These are phyloP conservation scores for Lichtheimia hyalospora DNA, from an alignment of 371 early-diverging fungal genomes.

Conservation along the genomic window DNA sequence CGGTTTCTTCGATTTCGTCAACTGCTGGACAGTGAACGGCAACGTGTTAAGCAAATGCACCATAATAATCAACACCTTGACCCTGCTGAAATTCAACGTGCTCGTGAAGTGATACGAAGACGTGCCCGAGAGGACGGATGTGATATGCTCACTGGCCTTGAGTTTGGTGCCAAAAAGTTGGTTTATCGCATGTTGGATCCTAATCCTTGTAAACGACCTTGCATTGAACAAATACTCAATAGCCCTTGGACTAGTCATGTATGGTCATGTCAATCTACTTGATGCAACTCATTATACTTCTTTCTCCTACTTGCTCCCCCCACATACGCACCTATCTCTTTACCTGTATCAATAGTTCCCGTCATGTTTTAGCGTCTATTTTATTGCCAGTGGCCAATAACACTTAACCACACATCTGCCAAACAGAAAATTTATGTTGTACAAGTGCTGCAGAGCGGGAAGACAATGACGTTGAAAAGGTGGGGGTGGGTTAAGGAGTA, in stretches of 20 bases:
- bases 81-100: conserved; percentile 49
- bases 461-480: not conserved
- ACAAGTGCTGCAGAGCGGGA: too few species aligned
- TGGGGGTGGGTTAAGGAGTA: not conserved
- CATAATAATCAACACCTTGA: conserved; percentile 26
- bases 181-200: conserved; percentile 66
- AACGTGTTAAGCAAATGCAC: conserved; percentile 18
- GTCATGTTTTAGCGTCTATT: too few species aligned
- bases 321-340: too few species aligned
- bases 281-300: too few species aligned
- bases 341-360: too few species aligned
- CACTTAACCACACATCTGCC: too few species aligned
- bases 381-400: too few species aligned
- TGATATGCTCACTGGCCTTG: conserved; percentile 44
- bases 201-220: conserved; percentile 55
- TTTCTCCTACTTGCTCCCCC: too few species aligned
- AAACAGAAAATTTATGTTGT: too few species aligned
- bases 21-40: conserved; percentile 34
- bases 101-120: conserved; percentile 34
- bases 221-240: conserved; percentile 43
- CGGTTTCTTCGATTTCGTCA: conserved; percentile 37
- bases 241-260: conserved; percentile 56
- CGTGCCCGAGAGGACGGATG: conserved; percentile 32
- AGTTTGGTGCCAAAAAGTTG: conserved; percentile 39
- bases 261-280: conserved; percentile 24